phyloP scores from a whole-genome alignment of 2,329 filamentous ascomycete genomes.

The Aspergillus texensis region DNA sequence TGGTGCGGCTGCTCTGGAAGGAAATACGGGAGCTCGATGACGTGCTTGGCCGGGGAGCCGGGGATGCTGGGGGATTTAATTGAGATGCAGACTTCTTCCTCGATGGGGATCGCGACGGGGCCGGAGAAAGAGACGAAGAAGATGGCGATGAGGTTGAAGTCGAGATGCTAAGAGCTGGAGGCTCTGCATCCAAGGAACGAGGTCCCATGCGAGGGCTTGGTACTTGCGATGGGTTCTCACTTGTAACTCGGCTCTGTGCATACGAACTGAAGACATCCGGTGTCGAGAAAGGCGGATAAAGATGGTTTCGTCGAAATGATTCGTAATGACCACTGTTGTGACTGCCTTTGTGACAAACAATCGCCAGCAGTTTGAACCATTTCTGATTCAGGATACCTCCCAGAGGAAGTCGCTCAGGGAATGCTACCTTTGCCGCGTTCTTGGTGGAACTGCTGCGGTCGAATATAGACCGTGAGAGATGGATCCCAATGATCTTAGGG shows the following conservation, averaged over 20 bases:
- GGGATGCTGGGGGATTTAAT: conserved; percentile 19
- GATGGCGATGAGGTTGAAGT: conserved; percentile 39
- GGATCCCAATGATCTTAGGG: conserved; percentile 86
- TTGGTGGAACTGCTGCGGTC: conserved; percentile 80
- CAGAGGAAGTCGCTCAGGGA: conserved; percentile 82
- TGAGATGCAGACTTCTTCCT: conserved; percentile 20
- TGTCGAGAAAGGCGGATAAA: conserved; percentile 79
- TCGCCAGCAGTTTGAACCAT: conserved; percentile 80
- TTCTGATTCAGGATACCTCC: conserved; percentile 77
- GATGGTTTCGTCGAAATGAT: conserved; percentile 84
- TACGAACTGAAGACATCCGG: conserved; percentile 76
- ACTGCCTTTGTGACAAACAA: conserved; percentile 92
- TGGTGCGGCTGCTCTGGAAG: conserved; percentile 34
- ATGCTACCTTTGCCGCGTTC: conserved; percentile 90
- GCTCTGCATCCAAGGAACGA: conserved; percentile 33
- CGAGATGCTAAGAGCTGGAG: conserved; percentile 33
- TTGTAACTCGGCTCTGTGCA: conserved; percentile 63
- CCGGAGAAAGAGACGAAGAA: conserved; percentile 31
- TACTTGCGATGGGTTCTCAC: conserved; percentile 51
- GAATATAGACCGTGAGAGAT: conserved; percentile 91
- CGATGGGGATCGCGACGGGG: conserved; percentile 20
- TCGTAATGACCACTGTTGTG: conserved; percentile 98
- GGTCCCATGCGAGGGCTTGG: conserved; percentile 45
- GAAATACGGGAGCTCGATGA: conserved; percentile 36
- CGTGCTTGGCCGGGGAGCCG: conserved; percentile 28